Evolutionary conservation across 1,139 yeast species (phyloP).

Genomic region (Lipomyces yarrowii): DNA sequence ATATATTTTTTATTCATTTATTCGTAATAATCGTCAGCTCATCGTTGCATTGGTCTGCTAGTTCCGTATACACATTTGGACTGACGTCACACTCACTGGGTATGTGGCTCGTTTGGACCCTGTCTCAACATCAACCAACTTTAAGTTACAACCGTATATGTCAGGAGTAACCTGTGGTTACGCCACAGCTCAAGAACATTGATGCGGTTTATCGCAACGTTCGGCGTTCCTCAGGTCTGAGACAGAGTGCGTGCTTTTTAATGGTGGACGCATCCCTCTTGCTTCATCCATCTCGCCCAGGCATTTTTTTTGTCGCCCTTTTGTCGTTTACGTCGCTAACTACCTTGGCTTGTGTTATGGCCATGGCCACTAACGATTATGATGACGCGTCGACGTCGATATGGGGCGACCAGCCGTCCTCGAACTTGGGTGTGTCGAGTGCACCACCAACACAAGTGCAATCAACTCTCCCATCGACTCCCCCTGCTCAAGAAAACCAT

Average conservation of each 20-base stretch:
- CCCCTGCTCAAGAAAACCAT: background rate
- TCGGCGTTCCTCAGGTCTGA: background rate
- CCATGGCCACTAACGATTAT: background rate
- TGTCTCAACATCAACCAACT: background rate
- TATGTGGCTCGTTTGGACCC: background rate
- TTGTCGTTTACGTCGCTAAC: background rate
- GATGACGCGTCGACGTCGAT: background rate
- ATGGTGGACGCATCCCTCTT: background rate
- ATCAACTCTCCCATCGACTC: background rate
- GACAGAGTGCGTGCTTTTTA: background rate
- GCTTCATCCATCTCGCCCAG: background rate
- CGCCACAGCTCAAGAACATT: background rate
- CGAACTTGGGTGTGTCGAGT: background rate
- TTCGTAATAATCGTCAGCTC: too few relatives aligned
- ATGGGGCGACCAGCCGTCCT: background rate
- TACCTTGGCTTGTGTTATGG: background rate
- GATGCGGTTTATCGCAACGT: background rate
- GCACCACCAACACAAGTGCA: background rate
- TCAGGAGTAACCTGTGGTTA: background rate
- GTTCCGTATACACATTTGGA: too few relatives aligned
- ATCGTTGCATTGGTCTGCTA: too few relatives aligned
- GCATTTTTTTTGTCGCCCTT: background rate
- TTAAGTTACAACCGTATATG: background rate
- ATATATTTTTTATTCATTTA: too few relatives aligned
- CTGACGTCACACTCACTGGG: too few relatives aligned